Percentiles rank a stretch among this genome's conserved stretches.
These are phyloP conservation scores for Colletotrichum chrysophilum DNA, from an alignment of 2,329 filamentous ascomycete species.

Conservation along the genomic window DNA sequence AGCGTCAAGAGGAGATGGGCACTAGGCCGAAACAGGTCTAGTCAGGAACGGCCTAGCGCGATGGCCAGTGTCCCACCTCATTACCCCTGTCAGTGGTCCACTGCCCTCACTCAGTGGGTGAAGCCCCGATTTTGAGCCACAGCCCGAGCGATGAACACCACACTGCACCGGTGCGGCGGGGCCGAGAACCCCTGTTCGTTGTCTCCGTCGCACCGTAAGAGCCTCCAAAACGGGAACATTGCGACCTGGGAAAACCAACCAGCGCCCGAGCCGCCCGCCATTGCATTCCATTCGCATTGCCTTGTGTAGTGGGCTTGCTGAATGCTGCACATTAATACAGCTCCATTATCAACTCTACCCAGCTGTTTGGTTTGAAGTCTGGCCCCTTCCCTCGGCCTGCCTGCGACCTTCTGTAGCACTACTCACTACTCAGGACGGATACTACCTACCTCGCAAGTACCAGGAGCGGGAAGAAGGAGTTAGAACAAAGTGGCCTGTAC, in stretches of 20 bases:
- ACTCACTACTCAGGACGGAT: neutral
- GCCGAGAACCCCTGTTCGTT: slow-evolving; percentile 4
- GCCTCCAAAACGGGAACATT: slow-evolving; percentile 10
- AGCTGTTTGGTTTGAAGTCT: slow-evolving; percentile 36
- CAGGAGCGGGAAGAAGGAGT: neutral
- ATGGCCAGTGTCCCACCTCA: neutral
- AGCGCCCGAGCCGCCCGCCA: neutral
- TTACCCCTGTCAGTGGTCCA: neutral
- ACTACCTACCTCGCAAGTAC: neutral
- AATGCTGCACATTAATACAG: slow-evolving; percentile 1
- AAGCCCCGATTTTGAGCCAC: neutral
- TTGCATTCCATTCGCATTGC: neutral
- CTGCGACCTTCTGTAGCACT: neutral
- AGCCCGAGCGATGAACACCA: neutral
- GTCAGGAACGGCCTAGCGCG: slow-evolving; percentile 3
- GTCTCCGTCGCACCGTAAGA: slow-evolving; percentile 8
- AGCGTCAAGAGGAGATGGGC: neutral
- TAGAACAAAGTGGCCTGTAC: neutral
- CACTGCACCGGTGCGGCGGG: slow-evolving; percentile 12
- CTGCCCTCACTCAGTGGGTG: neutral
- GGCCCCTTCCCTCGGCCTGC: slow-evolving; percentile 1
- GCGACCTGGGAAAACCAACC: neutral
- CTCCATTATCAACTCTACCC: slow-evolving; percentile 14
- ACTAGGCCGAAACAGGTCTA: neutral
- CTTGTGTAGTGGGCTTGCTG: neutral